Base-by-base conservation (phyloP, 202 grass and related monocot species). In the Setaria viridis region DNA sequence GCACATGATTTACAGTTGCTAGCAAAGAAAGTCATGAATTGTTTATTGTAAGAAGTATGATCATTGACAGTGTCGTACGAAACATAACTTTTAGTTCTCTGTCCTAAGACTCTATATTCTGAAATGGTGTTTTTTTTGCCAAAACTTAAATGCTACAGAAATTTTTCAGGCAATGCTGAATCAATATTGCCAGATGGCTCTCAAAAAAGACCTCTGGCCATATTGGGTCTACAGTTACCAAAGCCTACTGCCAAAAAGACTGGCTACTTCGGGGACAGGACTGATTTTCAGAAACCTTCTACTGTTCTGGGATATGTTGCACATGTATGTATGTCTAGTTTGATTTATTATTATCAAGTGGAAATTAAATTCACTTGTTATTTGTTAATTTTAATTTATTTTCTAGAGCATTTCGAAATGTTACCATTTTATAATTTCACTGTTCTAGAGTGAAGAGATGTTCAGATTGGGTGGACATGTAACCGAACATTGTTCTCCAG, bases 251-350 rank as follows among this genome's bases (percentile, higher is more conserved):
- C 83, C 55, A 95, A 95, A 79, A 93, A 90, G 85, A 89, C 84
- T 7, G 81, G 87, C 62, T 97, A 92, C 83, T 96, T 96, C 76
- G 82, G 90, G 84, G 94, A 97, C 51, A 97, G 93, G 90, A 90
- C 91, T 75, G 92, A 93, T 60, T 30, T 93, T 81, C 92, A 93
- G 67, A 91, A 82, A 49, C 91, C 90, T 87, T 89, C 92, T 53
- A 90, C 85, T 83, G 90, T 81, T 82, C 85, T 99, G 51, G 92
- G 97, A 80, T 99, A 91, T 90, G 89, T 84, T 84, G 87, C 90
- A 69, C 94, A 99, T 91, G 92, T 94, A 94, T 84, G 92, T 85
- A 68, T 75, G 83, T 77, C 75, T 76, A 66, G 72, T 76, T 66
- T 66, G 53, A 82, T 72, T 65, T 16, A 78, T 82, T 72, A 17